Conservation (phyloP, 129 eudicot species). For the Lonicera japonica region DNA sequence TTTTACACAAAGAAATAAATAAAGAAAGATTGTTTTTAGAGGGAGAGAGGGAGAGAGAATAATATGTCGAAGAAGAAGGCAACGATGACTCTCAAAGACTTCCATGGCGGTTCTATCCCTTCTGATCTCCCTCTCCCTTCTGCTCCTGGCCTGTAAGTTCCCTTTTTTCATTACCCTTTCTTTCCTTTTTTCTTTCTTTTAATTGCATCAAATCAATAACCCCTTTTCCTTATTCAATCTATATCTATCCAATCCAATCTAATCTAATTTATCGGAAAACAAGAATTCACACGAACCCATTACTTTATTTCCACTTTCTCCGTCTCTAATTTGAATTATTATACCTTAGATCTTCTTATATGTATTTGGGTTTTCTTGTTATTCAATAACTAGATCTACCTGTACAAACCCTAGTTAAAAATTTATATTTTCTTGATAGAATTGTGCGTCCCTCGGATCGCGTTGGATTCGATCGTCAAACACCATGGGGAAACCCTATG, state of each 20-base stretch:
- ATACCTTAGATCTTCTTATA: slow-evolving; percentile 38
- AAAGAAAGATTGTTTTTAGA: neutral
- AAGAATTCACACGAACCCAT: no score
- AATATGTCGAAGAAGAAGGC: slow-evolving; percentile 95
- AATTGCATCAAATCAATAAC: no score
- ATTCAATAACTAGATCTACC: slow-evolving; percentile 22
- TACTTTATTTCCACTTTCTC: neutral
- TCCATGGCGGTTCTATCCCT: slow-evolving; percentile 97
- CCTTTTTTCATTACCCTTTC: neutral
- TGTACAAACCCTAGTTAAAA: slow-evolving; percentile 29
- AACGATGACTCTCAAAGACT: slow-evolving; percentile 94
- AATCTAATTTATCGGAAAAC: neutral
- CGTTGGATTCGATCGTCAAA: slow-evolving; percentile 50
- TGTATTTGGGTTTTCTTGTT: slow-evolving; percentile 2
- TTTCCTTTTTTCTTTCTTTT: neutral
- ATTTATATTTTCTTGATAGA: slow-evolving; percentile 25
- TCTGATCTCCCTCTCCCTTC: slow-evolving; percentile 93
- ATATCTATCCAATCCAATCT: neutral
- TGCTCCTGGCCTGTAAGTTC: slow-evolving; percentile 39
- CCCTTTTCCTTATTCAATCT: no score
- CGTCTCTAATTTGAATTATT: slow-evolving; percentile 2
- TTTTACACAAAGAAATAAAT: neutral
- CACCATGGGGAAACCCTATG: slow-evolving; percentile 53
- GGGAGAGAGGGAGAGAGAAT: slow-evolving; percentile 3
- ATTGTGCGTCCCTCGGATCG: slow-evolving; percentile 71